These are phyloP conservation scores for Cutaneotrichosporon spelunceum DNA, from an alignment of 1,284 basidiomycete genomes.

Conservation along the genomic window DNA sequence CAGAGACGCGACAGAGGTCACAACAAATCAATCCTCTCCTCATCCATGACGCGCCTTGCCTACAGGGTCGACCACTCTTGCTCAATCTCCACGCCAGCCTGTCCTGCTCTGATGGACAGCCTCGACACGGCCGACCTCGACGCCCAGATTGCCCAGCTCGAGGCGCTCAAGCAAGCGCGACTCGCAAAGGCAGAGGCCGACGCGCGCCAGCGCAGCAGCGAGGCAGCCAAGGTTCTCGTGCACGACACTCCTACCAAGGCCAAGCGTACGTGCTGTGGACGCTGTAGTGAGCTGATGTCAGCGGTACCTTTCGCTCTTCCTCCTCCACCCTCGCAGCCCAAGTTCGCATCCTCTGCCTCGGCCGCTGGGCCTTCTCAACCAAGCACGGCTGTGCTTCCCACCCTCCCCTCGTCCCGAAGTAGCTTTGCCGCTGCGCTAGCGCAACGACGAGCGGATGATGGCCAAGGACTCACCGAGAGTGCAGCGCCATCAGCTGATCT, in stretches of 20 bases:
- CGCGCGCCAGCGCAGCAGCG: neutral
- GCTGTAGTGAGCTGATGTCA: neutral
- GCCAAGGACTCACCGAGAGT: neutral
- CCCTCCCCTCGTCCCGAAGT: neutral
- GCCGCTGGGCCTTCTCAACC: neutral
- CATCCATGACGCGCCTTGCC: too few species aligned
- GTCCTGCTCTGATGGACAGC: neutral
- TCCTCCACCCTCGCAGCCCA: neutral
- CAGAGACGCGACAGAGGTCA: neutral
- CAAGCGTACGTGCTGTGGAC: neutral
- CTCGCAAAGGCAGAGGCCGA: neutral
- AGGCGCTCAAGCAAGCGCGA: neutral
- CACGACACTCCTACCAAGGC: slow-evolving; percentile 5
- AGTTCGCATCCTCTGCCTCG: neutral
- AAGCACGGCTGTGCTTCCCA: neutral
- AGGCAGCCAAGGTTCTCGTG: slow-evolving; percentile 4
- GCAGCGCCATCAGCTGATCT: slow-evolving; percentile 54
- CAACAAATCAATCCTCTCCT: too few species aligned
- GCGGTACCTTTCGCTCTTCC: neutral
- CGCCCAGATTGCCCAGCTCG: slow-evolving; percentile 10
- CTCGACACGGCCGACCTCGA: slow-evolving; percentile 12
- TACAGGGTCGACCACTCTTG: too few species aligned
- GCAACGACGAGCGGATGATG: neutral
- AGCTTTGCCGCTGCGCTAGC: neutral
- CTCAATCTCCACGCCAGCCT: neutral